phyloP scores from a whole-genome alignment of 805 yeast species.

The Candida nanaspora region DNA sequence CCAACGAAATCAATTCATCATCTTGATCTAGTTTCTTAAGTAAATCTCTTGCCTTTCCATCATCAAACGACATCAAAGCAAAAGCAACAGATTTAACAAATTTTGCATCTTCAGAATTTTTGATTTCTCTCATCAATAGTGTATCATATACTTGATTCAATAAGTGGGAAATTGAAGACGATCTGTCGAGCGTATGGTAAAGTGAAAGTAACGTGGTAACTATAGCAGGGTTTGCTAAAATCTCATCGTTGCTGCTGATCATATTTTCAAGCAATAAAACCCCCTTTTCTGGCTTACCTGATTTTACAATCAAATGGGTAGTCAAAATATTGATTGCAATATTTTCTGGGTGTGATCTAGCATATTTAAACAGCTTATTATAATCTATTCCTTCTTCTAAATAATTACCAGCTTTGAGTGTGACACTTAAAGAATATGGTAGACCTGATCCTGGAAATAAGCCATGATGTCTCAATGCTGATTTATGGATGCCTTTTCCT shows the following conservation, averaged over 20 bases:
- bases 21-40: slow-evolving; percentile 17
- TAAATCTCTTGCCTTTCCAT: slow-evolving; percentile 22
- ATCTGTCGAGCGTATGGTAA: slow-evolving; percentile 38
- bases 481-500: slow-evolving; percentile 23
- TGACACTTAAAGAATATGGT: slow-evolving; percentile 16
- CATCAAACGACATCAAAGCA: slow-evolving; percentile 29
- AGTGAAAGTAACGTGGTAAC: slow-evolving; percentile 42
- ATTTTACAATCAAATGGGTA: slow-evolving; percentile 25
- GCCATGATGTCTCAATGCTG: slow-evolving; percentile 11
- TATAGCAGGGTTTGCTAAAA: slow-evolving; percentile 35
- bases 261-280: slow-evolving; percentile 29
- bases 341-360: slow-evolving; percentile 21
- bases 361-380: slow-evolving; percentile 27
- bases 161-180: slow-evolving; percentile 23
- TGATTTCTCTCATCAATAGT: slow-evolving; percentile 7
- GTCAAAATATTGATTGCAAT: slow-evolving; percentile 26
- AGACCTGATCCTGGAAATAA: slow-evolving; percentile 18
- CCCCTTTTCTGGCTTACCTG: slow-evolving; percentile 27
- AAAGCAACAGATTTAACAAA: slow-evolving; percentile 28
- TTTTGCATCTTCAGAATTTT: slow-evolving; percentile 13
- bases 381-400: slow-evolving; percentile 17
- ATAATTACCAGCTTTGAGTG: slow-evolving; percentile 13
- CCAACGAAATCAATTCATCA: slow-evolving; percentile 14
- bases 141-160: slow-evolving; percentile 24
- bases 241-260: slow-evolving; percentile 4